Base-by-base conservation (phyloP, 495 filamentous ascomycete genomes). In the Daldinia childiae region DNA sequence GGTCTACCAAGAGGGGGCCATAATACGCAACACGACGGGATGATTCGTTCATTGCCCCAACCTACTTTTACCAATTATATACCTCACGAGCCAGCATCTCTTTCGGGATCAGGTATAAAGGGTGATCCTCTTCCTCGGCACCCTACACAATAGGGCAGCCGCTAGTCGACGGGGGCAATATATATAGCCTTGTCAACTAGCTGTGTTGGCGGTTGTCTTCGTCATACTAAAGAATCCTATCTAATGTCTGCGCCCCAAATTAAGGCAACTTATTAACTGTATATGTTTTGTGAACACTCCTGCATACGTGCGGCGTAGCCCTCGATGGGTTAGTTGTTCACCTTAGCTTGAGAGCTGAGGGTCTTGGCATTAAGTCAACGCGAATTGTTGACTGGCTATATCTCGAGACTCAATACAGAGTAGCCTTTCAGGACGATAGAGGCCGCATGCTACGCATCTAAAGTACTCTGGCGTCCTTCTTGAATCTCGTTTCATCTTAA, bases 1-100 rank as follows among this genome's bases (percentile, higher is more conserved):
- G 61, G 77, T 0, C 62, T 81, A 55, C 43, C 79, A 55, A 74
- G 79, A 58, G 51, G 17, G 30, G 30, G 57, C 15, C 56, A 72
- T 26, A 72, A 77, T 32, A 24, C 74, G 12, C 70, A 71, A 6
- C 70, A 78, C 19, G 65, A 55, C 14, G 60, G 70, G 45, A 51
- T 77, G 15, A 73, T 77, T 55, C 73, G 75, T 14, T 54, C 58
- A 5, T 57, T 61, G 0, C 59, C 45, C 32, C 72, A 72, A 39
- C 51, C 65, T 8, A 32, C 41, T 17, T 76, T 67, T 26, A 14
- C 54, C 0, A 64, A 52, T 36, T 74, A 72, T 32, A 63, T 74
- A 55, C n/a, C 72, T 41, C 71, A 74, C 17, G 64, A 63, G 1
- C 21, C 66, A 14, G 64, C 60, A 11, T 59, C 58, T 6, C n/a